Base-by-base conservation (phyloP, 192 early-diverging fungal species). In the Coemansia sp. region DNA sequence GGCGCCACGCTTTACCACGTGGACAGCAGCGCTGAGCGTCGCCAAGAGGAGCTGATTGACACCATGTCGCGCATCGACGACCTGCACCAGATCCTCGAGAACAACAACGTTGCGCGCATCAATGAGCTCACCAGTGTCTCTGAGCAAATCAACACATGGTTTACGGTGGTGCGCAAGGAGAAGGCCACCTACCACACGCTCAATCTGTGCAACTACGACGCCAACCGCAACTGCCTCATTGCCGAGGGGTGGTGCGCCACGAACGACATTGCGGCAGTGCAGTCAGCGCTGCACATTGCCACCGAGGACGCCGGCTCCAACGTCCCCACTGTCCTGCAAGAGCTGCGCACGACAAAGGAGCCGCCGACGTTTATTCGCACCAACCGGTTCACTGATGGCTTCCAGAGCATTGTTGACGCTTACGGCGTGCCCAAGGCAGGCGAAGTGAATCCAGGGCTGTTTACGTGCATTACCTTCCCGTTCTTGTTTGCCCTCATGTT, bases 401-500 rank as follows among this genome's bases (percentile, higher is more conserved):
- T 99, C 85, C 97, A 99, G 83, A 89, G 84, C 61, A 96, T 99
- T 67, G 91, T 99, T 18, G 94, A 98, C 72, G 93, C 97, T 0
- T 99, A 99, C 75, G 97, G 97, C 60, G 88, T 97, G 70, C 94
- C 97, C 39, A 88, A 86, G 69, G 97, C 97, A 73, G 88, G 91
- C 64, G 97, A 99, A 83, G 95, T 98, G 65, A 99, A 99, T 75
- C 97, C 97, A 16, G 97, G 95, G 43, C 86, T 99, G 34, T 99
- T 97, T 62, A 97, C 97, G 0, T 73, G 92, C 12, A 96, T 98
- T 42, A 95, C 94, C 0, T 99, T 99, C 85, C 97, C 97, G n/a
- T 99, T 99, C 76, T 77, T 99, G 60, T 99, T 99, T 82, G 96
- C 97, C 48, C 87, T 99, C 62, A 99, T 99, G 97, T 99, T 99